Evolutionary conservation across 208 protist genomes (phyloP), one percentile per base, ranked within the genome.

Genomic region (Trypanosoma lewisi): DNA sequence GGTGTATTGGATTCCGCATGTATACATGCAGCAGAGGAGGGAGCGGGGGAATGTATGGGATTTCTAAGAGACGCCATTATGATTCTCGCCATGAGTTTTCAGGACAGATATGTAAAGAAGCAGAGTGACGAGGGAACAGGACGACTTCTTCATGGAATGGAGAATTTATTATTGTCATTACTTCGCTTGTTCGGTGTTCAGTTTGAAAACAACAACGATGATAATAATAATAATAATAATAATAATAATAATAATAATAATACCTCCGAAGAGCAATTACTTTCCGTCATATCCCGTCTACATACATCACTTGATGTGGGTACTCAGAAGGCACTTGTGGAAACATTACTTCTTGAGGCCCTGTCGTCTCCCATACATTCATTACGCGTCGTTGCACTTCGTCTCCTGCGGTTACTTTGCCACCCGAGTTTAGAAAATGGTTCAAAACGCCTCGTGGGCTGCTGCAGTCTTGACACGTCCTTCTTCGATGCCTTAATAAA

Each of bases 341-440:
- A 78, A 12, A 67, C 72, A 25, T 65, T 95, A 28, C 71, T 95
- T 30, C 55, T 90, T n/a, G 84, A 93, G 65, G 78, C 76, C 11
- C 74, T 95, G 52, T 67, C 78, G 2, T 69, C 86, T 7, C 86
- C 84, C 7, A 59, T 80, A 25, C 82, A 87, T 30, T 70, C 73
- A 9, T 68, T 95, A 31, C 85, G 89, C 36, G 62, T 95, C 52
- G 62, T 82, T 23, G 71, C 86, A 0, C 61, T 95, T 49, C 83
- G 81, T 0, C 71, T 93, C 28, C 70, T 95, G 37, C 77, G 69
- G 12, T 61, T 83, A 33, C 70, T 93, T 21, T 91, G 84, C 61
- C 77, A 82, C 45, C 57, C 70, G 27, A 31, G 59, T 47, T 28
- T 73, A n/a, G 17, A 19, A 21, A 44, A 51, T 7, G 45, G n/a